These are phyloP conservation scores for Thecaphora thlaspeos DNA, from an alignment of 1,284 basidiomycete species.

Conservation along the genomic window DNA sequence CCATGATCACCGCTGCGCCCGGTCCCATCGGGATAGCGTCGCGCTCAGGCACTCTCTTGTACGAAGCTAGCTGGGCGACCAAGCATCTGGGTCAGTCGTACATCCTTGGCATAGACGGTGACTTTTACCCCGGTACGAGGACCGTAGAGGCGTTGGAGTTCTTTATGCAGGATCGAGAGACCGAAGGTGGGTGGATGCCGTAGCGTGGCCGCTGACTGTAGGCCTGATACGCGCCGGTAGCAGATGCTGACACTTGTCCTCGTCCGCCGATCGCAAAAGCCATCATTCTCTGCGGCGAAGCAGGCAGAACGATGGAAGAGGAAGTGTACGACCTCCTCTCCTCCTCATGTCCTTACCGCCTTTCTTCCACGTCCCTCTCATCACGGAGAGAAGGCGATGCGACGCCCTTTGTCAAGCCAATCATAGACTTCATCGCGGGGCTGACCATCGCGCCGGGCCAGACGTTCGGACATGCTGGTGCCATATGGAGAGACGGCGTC, in stretches of 20 bases:
- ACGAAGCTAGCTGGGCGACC: slow-evolving; percentile 38
- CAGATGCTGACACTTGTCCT: too few relatives aligned
- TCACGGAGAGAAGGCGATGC: background rate
- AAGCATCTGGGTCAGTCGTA: slow-evolving; percentile 34
- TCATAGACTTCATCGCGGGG: slow-evolving; percentile 45
- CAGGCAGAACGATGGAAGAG: slow-evolving; percentile 48
- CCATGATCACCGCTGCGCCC: slow-evolving; percentile 24
- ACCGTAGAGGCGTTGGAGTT: slow-evolving; percentile 46
- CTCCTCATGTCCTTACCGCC: slow-evolving; percentile 16
- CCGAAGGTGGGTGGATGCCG: slow-evolving; percentile 2
- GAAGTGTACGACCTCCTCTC: slow-evolving; percentile 33
- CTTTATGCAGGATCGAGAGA: slow-evolving; percentile 27
- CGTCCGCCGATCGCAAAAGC: slow-evolving; percentile 1
- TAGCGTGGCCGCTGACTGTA: background rate
- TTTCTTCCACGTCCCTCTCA: background rate
- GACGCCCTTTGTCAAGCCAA: slow-evolving; percentile 27
- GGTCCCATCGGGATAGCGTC: slow-evolving; percentile 40
- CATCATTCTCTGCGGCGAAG: slow-evolving; percentile 43
- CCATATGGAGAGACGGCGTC: slow-evolving; percentile 40
- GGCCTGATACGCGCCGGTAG: background rate
- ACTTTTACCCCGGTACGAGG: slow-evolving; percentile 52
- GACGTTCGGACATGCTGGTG: slow-evolving; percentile 44
- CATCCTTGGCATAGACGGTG: slow-evolving; percentile 44
- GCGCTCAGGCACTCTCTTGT: slow-evolving; percentile 49
- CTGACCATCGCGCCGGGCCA: slow-evolving; percentile 37